A percentile compares a stretch with the other conserved stretches of the same genome.
These are phyloP conservation scores for Saturnispora sanitii DNA, from an alignment of 805 yeast genomes.

Conservation along the genomic window DNA sequence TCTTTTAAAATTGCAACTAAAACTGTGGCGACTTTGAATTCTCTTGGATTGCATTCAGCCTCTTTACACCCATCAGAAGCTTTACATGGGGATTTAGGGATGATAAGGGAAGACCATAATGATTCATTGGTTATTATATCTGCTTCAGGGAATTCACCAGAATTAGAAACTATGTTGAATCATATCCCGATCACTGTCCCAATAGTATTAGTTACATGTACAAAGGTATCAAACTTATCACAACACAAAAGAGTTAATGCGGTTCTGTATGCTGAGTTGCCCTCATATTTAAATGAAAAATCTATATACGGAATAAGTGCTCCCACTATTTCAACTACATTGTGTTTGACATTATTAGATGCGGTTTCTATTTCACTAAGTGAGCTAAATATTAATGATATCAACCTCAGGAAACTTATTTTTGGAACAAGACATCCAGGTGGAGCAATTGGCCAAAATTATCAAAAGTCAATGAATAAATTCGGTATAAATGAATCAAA, in stretches of 20 bases:
- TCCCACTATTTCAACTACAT: slow-evolving; percentile 77
- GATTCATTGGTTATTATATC: slow-evolving; percentile 59
- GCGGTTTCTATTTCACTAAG: slow-evolving; percentile 66
- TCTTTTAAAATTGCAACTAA: slow-evolving; percentile 71
- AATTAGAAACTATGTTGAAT: slow-evolving; percentile 46
- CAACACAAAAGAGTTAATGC: slow-evolving; percentile 39
- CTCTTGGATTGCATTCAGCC: slow-evolving; percentile 61
- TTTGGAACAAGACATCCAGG: slow-evolving; percentile 83
- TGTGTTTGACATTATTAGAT: slow-evolving; percentile 68
- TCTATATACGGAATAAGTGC: slow-evolving; percentile 72
- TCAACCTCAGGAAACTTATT: slow-evolving; percentile 37
- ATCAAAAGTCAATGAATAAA: slow-evolving; percentile 3
- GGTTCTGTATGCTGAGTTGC: slow-evolving; percentile 54
- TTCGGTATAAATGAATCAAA: too few species aligned
- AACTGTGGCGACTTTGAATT: slow-evolving; percentile 72
- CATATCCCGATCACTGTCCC: slow-evolving; percentile 48
- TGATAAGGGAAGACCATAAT: slow-evolving; percentile 42
- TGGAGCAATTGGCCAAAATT: slow-evolving; percentile 68
- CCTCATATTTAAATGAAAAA: slow-evolving; percentile 46
- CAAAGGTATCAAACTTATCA: slow-evolving; percentile 45
- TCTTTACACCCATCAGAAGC: slow-evolving; percentile 80
- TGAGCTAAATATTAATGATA: slow-evolving; percentile 54
- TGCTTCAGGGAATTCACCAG: slow-evolving; percentile 79
- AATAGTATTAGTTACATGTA: slow-evolving; percentile 54
- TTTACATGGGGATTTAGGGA: slow-evolving; percentile 81